Base-by-base conservation (phyloP, 2,329 filamentous ascomycete species). In the Chaetomium sp. region DNA sequence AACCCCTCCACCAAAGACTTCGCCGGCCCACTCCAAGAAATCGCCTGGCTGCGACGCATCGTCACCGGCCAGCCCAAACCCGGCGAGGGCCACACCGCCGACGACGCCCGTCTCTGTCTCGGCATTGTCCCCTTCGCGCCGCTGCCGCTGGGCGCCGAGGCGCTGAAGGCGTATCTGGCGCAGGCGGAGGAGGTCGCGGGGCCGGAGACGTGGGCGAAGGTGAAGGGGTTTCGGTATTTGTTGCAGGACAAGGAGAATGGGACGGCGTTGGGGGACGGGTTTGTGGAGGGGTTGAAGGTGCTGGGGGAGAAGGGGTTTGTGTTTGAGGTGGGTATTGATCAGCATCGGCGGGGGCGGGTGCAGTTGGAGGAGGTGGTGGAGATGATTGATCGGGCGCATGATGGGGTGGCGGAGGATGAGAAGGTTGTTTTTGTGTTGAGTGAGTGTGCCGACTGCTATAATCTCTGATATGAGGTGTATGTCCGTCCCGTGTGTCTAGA, bases 121-220 rank as follows among this genome's bases (percentile, higher is more conserved):
- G 91, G 80, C 0, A 81, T 91, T 60, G 79, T 96, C 4, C 84
- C 89, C 1, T 96, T 89, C 89, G 91, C 90, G n/a, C 91, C 91
- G 0, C 68, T 96, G 49, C 81, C 87, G 8, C 81, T 83, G 43
- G 84, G 88, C 0, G 67, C 78, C 0, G 74, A 70, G 5, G 78
- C 76, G 0, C 71, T 96, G 67, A 73, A 80, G 59, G 70, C 72
- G 59, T 96, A 95, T 69, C 74, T 95, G 5, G 70, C 70, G 0
- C 66, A 76, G 12, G 88, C 84, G 2, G 74, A 83, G 67, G 73
- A 81, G 59, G 74, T 74, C 53, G 85, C 86, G 0, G 88, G 86
- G 1, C 74, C 77, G 43, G 67, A 69, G 46, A 78, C 80, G 12
- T 94, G 84, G 84, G 64, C 65, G 45, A 83, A 82, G 69, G 76